A percentile compares a stretch with the other conserved stretches of the same genome.
These are phyloP conservation scores for Dioscorea cayenensis DNA, from an alignment of 116 monocot genomes.

Conservation along the genomic window DNA sequence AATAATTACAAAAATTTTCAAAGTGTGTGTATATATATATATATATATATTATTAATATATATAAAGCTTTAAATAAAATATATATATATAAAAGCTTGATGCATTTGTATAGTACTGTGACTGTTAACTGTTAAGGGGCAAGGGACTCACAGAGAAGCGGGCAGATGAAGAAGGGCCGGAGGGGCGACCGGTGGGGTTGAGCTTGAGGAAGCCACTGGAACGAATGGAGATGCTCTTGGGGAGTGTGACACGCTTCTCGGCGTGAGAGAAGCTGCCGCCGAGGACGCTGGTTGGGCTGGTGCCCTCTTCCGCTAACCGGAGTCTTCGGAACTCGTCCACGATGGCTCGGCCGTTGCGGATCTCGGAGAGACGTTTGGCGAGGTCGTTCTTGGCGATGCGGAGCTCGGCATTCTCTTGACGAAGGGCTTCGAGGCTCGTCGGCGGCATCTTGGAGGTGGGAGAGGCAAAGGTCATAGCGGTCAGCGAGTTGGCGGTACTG, in stretches of 20 bases:
- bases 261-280: background rate
- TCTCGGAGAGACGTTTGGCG: constrained; percentile 11
- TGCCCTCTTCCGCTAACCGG: constrained; percentile 7
- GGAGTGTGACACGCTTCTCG: constrained; percentile 32
- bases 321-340: constrained; percentile 30
- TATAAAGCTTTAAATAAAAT: too few species aligned
- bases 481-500: constrained; percentile 55
- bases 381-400: constrained; percentile 65
- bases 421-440: constrained; percentile 54
- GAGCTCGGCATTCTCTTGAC: constrained; percentile 55
- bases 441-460: constrained; percentile 58
- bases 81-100: too few species aligned
- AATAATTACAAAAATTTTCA: too few species aligned
- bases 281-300: constrained; percentile 60
- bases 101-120: too few species aligned
- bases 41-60: too few species aligned
- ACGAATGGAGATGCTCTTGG: constrained; percentile 85
- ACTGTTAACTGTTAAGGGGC: too few species aligned
- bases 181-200: background rate
- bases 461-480: constrained; percentile 64
- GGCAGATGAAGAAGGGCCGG: background rate
- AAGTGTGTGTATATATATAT: too few species aligned
- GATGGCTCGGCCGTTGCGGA: constrained; percentile 9
- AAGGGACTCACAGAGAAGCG: constrained; percentile 1
- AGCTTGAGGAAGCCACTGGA: constrained; percentile 69